Evolutionary conservation across 2,329 filamentous ascomycete species (phyloP), one percentile per base, ranked within the genome.

Genomic region (Neurospora crassa): DNA sequence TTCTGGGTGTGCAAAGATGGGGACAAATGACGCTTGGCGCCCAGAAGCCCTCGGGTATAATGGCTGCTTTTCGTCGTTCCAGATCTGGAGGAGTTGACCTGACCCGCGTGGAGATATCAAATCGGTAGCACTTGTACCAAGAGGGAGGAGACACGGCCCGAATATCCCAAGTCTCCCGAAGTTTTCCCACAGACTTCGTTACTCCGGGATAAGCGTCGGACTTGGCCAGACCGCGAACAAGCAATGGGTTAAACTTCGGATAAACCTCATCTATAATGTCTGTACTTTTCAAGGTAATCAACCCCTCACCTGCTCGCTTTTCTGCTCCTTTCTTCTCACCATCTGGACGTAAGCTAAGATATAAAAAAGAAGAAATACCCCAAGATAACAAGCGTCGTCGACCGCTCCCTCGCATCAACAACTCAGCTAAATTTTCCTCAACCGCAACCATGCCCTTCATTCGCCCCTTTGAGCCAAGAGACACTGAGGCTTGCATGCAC

Each of bases 401-500:
- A 34, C 53, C 1, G 37, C 53, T 18, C 10, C 16, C 16, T 34
- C 29, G 11, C 5, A n/a, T 37, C 24, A 63, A 37, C 16, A 59
- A 59, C 12, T 4, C 16, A 63, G 53, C 7, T 37, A 37, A 43
- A n/a, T n/a, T n/a, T n/a, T n/a, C 45, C 6, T 29, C 67, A 63
- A 29, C 67, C 12, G 40, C 53, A 67, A 69, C 29, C n/a, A 85
- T 85, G 83, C 82, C 83, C 3, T 84, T 83, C 74, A 84, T 85
- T 69, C 80, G 84, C 69, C 79, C 77, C 2, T 77, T 75, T 53
- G 67, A 71, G 40, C 69, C 71, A 14, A 67, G 68, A 40, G 76
- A 77, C 40, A 74, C 73, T 4, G 75, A 77, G 40, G 71, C 71
- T 18, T 71, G 69, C 63, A 77, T 76, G 68, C 70, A 73, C 67